Evolutionary conservation across 2,329 filamentous ascomycete species (phyloP).

Genomic region (Trichoderma pleuroti): DNA sequence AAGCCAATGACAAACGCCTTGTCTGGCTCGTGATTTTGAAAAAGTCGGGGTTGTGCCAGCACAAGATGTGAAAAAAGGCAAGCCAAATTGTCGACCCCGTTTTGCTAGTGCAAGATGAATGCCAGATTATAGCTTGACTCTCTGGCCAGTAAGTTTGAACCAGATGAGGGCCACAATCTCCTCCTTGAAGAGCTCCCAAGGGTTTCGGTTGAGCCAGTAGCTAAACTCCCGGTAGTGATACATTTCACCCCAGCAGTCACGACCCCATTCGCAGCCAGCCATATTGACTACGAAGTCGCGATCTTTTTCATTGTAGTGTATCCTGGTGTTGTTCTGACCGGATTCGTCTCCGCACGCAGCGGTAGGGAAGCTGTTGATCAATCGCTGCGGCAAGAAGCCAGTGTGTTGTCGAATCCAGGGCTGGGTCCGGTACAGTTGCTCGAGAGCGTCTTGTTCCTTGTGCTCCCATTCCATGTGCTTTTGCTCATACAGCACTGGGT

Average conservation of each 20-base stretch:
- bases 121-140: slow-evolving; percentile 50
- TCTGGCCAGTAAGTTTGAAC: slow-evolving; percentile 61
- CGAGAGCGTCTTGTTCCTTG: slow-evolving; percentile 94
- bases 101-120: background rate
- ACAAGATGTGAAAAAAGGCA: background rate
- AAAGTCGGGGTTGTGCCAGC: background rate
- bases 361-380: slow-evolving; percentile 89
- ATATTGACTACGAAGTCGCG: slow-evolving; percentile 96
- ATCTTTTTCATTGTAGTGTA: slow-evolving; percentile 83
- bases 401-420: slow-evolving; percentile 89
- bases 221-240: slow-evolving; percentile 90
- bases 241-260: slow-evolving; percentile 98
- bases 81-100: background rate
- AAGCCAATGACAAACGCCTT: background rate
- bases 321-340: slow-evolving; percentile 62
- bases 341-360: slow-evolving; percentile 77
- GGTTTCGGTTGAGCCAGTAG: slow-evolving; percentile 79
- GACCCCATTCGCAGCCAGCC: slow-evolving; percentile 95
- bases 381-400: slow-evolving; percentile 85
- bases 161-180: slow-evolving; percentile 58
- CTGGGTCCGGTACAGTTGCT: slow-evolving; percentile 86
- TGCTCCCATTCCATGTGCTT: slow-evolving; percentile 99
- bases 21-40: background rate
- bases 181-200: slow-evolving; percentile 74
- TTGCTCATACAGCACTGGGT: slow-evolving; percentile 94